A percentile compares a stretch with the other conserved stretches of the same genome.
Evolutionary conservation across 345 rosid species (phyloP).

Genomic region (Boechera retrofracta): DNA sequence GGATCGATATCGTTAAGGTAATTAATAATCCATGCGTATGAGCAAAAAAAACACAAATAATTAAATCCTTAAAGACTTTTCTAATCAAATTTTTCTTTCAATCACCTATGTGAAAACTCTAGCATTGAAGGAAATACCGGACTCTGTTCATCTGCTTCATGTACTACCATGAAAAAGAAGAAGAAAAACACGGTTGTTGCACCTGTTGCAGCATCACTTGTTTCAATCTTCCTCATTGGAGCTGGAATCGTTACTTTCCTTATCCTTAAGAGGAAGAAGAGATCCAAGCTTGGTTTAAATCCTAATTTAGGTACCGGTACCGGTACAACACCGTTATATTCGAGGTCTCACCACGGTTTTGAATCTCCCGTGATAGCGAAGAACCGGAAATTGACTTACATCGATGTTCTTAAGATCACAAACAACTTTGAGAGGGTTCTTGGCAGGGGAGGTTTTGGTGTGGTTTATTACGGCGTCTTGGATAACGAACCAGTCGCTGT

Average conservation of each 20-base stretch:
- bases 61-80: neutral
- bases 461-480: constrained; percentile 48
- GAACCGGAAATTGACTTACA: constrained; percentile 41
- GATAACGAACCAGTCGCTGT: constrained; percentile 51
- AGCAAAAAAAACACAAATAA: neutral
- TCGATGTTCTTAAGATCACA: constrained; percentile 51
- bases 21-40: neutral
- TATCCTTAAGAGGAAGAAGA: constrained; percentile 39
- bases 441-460: constrained; percentile 62
- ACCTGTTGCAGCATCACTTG: constrained; percentile 37
- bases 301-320: constrained; percentile 32
- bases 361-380: constrained; percentile 42
- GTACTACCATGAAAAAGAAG: constrained; percentile 43
- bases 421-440: constrained; percentile 49
- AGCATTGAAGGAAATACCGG: constrained; percentile 54
- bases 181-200: constrained; percentile 37
- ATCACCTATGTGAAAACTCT: constrained; percentile 15
- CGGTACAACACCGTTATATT: constrained; percentile 45
- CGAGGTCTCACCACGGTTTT: constrained; percentile 35
- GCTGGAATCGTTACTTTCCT: constrained; percentile 28
- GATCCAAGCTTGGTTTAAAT: constrained; percentile 27
- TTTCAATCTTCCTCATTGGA: constrained; percentile 35
- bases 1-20: constrained; percentile 51
- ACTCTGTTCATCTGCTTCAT: constrained; percentile 47
- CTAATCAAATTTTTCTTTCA: constrained; percentile 15